Evolutionary conservation across 2,329 filamentous ascomycete genomes (phyloP).

Genomic region (Pseudocercospora ulei): DNA sequence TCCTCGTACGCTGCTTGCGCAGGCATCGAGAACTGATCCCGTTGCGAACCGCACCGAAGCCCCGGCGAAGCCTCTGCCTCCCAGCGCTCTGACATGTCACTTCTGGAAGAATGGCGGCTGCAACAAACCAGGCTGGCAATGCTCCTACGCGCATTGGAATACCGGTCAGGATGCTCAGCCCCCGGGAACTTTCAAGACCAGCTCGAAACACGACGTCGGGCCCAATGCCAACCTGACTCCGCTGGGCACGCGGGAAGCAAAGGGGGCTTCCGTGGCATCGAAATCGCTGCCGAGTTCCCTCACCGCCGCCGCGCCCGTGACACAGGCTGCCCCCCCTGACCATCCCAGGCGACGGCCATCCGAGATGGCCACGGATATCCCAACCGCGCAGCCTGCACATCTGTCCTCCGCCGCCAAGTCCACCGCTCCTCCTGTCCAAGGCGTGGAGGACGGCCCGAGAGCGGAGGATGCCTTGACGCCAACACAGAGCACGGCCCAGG

Average conservation of each 20-base stretch:
- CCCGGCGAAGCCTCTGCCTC: not conserved
- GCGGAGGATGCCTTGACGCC: not conserved
- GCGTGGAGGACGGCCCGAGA: not conserved
- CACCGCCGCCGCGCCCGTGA: not conserved
- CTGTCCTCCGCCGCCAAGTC: not conserved
- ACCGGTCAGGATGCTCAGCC: conserved; percentile 17
- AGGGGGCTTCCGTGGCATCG: not conserved
- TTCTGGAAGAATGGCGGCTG: conserved; percentile 20
- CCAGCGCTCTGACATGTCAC: conserved; percentile 20
- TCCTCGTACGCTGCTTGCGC: not conserved
- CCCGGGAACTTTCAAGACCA: conserved; percentile 13
- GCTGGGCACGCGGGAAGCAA: not conserved
- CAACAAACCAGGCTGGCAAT: conserved; percentile 11
- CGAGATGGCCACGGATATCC: conserved; percentile 1
- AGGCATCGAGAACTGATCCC: not conserved
- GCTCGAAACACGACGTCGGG: not conserved
- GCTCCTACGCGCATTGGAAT: conserved; percentile 21
- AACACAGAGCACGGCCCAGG: not conserved
- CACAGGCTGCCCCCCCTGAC: not conserved
- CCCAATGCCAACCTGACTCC: conserved; percentile 7
- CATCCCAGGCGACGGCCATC: not conserved
- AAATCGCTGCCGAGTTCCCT: not conserved
- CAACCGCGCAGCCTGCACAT: not conserved
- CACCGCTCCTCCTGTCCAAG: conserved; percentile 6
- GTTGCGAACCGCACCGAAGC: not conserved